Conservation (phyloP, 495 filamentous ascomycete genomes). For the Hypoxylon fuscum region DNA sequence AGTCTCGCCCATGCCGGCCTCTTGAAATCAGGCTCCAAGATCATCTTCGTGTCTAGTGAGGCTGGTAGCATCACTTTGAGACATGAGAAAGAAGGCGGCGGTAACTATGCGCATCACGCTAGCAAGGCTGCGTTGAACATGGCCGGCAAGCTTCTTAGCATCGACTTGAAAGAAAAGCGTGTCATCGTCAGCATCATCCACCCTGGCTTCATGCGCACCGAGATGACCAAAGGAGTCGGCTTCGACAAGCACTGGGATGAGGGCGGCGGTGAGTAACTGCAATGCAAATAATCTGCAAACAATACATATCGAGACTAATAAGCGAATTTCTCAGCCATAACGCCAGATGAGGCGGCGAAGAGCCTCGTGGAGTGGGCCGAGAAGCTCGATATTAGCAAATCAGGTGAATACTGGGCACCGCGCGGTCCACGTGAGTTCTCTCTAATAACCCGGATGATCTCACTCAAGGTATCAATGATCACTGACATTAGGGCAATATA, state of each 20-base stretch:
- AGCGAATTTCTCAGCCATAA: conserved; percentile 60
- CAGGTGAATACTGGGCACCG: conserved; percentile 77
- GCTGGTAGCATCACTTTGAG: conserved; percentile 73
- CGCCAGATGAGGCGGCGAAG: conserved; percentile 70
- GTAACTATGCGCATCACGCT: conserved; percentile 77
- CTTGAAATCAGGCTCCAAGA: conserved; percentile 61
- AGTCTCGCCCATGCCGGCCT: conserved; percentile 64
- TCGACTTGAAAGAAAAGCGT: conserved; percentile 70
- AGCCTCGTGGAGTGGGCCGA: conserved; percentile 70
- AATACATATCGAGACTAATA: conserved; percentile 19
- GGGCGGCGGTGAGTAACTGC: conserved; percentile 63
- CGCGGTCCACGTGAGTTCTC: conserved; percentile 66
- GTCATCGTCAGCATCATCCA: conserved; percentile 74
- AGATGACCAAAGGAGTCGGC: conserved; percentile 75
- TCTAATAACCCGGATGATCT: neutral
- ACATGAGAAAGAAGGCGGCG: conserved; percentile 72
- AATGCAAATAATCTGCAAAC: neutral
- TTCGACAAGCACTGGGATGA: conserved; percentile 76
- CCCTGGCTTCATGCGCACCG: conserved; percentile 79
- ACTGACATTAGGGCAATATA: conserved; percentile 25
- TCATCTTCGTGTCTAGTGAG: conserved; percentile 74
- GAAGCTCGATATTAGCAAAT: conserved; percentile 69
- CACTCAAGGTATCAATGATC: neutral
- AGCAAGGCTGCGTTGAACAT: conserved; percentile 79
- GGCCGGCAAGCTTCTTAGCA: conserved; percentile 73